Conservation (phyloP, 495 filamentous ascomycete genomes). For the Aspergillus conjunctus region DNA sequence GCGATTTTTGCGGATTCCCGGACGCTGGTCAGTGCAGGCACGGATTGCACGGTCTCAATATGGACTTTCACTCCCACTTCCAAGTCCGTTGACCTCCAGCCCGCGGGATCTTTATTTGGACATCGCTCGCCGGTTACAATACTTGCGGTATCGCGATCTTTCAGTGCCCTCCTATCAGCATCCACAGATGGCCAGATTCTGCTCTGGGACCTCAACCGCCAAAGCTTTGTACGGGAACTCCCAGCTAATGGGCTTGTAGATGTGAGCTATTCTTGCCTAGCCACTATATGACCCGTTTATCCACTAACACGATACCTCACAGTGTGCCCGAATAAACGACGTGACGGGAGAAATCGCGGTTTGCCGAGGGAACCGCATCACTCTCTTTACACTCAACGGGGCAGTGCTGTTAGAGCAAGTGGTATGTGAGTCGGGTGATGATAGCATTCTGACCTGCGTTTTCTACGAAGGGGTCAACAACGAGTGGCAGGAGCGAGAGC, state of each 20-base stretch:
- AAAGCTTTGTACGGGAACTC: constrained; percentile 80
- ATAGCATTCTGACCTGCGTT: constrained; percentile 75
- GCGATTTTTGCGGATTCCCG: constrained; percentile 84
- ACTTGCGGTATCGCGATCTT: constrained; percentile 82
- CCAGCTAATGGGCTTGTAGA: constrained; percentile 53
- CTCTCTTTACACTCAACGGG: constrained; percentile 90
- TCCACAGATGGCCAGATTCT: constrained; percentile 79
- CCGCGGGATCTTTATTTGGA: constrained; percentile 81
- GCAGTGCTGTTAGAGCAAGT: constrained; percentile 76
- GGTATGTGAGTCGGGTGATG: constrained; percentile 71
- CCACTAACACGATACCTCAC: constrained; percentile 3
- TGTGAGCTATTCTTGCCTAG: constrained; percentile 34
- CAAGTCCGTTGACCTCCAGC: constrained; percentile 77
- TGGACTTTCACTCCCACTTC: constrained; percentile 67
- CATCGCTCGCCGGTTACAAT: constrained; percentile 79
- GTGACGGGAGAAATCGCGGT: constrained; percentile 85
- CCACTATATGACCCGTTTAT: background rate
- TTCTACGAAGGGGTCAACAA: constrained; percentile 92
- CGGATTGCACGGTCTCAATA: constrained; percentile 85
- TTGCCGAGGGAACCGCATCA: constrained; percentile 69
- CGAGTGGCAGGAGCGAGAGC: constrained; percentile 86
- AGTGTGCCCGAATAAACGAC: constrained; percentile 83
- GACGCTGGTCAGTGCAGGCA: constrained; percentile 86
- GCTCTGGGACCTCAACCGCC: constrained; percentile 91
- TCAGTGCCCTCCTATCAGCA: constrained; percentile 81